Evolutionary conservation across 2,329 filamentous ascomycete genomes (phyloP), one percentile per base, ranked within the genome.

Genomic region (Paramyrothecium sp.): DNA sequence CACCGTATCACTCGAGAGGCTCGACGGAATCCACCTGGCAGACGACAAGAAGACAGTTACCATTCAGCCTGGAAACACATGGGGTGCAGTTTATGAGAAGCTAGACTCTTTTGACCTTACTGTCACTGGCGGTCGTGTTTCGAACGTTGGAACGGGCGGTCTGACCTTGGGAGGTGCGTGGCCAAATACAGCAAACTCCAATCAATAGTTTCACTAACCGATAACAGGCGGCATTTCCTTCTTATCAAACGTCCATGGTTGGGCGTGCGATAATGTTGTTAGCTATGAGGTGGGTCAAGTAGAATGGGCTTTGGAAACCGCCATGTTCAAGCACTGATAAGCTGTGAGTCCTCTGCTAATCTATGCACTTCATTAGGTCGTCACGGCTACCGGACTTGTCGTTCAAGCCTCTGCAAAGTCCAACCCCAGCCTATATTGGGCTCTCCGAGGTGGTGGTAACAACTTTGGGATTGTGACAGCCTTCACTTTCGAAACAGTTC

Each of bases 391-490:
- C 13, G 1, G 41, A 17, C 2, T 13, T 5, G 17, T 62, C n/a
- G 46, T 60, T 48, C 46, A 50, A 12, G 41, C 60, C 2, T 61
- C 51, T 26, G 8, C 61, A 0, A 58, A 56, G 0, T 50, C 65
- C 2, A 67, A 78, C 51, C n/a, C 65, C 0, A 77, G 80, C 46
- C 68, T 81, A 0, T 80, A 70, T 64, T 73, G 70, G 61, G 78
- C 78, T 3, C 67, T 81, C 1, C 73, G 75, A 1, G 61, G 60
- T 2, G 80, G 80, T 3, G n/a, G n/a, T 10, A 60, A 57, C 13
- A 62, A 62, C 55, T 62, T 63, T 19, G 61, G 61, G 1, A 54
- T 62, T 13, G 56, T 62, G n/a, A 34, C 59, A 26, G 56, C 44
- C 21, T 63, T 63, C 53, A 60, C 60, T 50, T 54, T 63, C 41